Conservation (phyloP, 805 yeast genomes). For the Nakazawaea peltata region DNA sequence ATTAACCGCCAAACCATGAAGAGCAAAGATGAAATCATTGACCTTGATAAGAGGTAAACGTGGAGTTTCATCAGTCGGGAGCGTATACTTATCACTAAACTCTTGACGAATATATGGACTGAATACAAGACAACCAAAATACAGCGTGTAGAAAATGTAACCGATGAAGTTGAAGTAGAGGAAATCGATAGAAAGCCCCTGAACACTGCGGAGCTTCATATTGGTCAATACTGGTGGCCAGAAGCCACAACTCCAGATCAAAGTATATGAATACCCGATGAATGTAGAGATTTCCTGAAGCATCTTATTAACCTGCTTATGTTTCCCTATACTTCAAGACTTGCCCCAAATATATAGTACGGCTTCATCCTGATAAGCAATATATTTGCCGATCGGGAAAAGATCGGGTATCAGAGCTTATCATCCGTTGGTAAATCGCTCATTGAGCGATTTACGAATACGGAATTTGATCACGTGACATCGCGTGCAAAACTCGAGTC, state of each 20-base stretch:
- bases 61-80: constrained; percentile 10
- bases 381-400: too few species aligned
- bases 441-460: too few species aligned
- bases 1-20: constrained; percentile 21
- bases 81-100: constrained; percentile 17
- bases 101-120: constrained; percentile 19
- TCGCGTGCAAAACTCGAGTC: too few species aligned
- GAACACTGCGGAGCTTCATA: constrained; percentile 21
- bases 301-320: too few species aligned
- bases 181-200: constrained; percentile 27
- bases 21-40: constrained; percentile 24
- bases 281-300: constrained; percentile 13
- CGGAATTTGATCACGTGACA: too few species aligned
- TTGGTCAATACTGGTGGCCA: constrained; percentile 25
- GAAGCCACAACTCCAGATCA: constrained; percentile 22
- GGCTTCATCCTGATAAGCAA: too few species aligned
- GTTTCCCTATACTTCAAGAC: too few species aligned
- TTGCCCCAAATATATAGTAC: too few species aligned
- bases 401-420: too few species aligned
- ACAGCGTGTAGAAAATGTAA: constrained; percentile 21
- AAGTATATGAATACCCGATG: constrained; percentile 23
- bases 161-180: constrained; percentile 25
- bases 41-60: constrained; percentile 20
- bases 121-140: constrained; percentile 17
- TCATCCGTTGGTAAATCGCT: too few species aligned